phyloP scores from a whole-genome alignment of 805 yeast genomes.

The Saccharomycopsis capsularis region DNA sequence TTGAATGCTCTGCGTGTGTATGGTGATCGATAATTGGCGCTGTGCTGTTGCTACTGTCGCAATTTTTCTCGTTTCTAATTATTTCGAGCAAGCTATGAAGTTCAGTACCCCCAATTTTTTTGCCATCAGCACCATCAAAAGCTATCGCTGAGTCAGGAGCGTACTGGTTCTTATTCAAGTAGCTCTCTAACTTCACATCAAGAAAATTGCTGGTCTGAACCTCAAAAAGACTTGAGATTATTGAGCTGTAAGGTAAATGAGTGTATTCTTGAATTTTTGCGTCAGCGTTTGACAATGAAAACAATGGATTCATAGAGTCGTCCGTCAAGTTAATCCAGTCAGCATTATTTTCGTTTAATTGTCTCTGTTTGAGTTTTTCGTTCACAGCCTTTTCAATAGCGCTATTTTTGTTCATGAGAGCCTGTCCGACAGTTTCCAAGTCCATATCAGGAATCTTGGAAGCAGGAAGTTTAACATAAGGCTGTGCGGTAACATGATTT shows the following conservation, averaged over 20 bases:
- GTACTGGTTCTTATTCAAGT: slow-evolving; percentile 41
- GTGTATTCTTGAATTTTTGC: slow-evolving; percentile 43
- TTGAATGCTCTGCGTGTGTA: no score
- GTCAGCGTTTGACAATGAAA: slow-evolving; percentile 55
- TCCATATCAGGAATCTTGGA: slow-evolving; percentile 93
- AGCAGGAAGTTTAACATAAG: slow-evolving; percentile 81
- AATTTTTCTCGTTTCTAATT: slow-evolving; percentile 25
- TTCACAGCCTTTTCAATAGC: slow-evolving; percentile 78
- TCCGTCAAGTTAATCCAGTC: slow-evolving; percentile 83
- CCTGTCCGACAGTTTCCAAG: slow-evolving; percentile 70
- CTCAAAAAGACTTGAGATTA: slow-evolving; percentile 61
- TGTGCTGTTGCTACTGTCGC: slow-evolving; percentile 7
- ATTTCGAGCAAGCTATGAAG: slow-evolving; percentile 41
- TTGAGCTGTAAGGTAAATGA: slow-evolving; percentile 76
- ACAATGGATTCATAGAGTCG: slow-evolving; percentile 75
- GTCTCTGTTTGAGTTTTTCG: slow-evolving; percentile 70
- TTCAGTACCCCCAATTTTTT: slow-evolving; percentile 31
- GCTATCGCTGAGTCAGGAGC: slow-evolving; percentile 33
- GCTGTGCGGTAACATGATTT: slow-evolving; percentile 37
- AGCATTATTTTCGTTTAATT: slow-evolving; percentile 49
- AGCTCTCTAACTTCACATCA: slow-evolving; percentile 34
- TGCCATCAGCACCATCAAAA: slow-evolving; percentile 46
- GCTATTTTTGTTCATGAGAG: slow-evolving; percentile 65
- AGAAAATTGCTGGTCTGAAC: slow-evolving; percentile 53
- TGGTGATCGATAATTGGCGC: background rate